Percentiles rank a stretch among this genome's conserved stretches.
Conservation (phyloP, 179 eudicot genomes). For the Drosera spatulata region DNA sequence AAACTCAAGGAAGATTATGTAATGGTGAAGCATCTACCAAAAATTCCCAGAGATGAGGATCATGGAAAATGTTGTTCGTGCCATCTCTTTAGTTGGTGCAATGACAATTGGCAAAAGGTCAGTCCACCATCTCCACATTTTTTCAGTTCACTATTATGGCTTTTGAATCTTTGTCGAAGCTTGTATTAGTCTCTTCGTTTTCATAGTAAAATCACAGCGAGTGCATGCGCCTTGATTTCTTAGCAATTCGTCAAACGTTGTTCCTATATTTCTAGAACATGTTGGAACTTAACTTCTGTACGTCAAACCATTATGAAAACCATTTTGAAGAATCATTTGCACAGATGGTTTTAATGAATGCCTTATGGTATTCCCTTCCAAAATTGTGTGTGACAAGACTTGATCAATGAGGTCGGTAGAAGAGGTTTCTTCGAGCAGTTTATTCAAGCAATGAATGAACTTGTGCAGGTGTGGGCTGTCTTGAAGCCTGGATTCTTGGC, state of each 20-base stretch:
- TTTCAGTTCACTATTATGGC: too few species aligned
- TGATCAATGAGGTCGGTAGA: too few species aligned
- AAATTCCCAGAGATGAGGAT: slow-evolving; percentile 29
- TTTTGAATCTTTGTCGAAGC: background rate
- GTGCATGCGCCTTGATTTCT: too few species aligned
- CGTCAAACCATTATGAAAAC: too few species aligned
- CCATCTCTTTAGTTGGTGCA: slow-evolving; percentile 44
- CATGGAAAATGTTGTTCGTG: slow-evolving; percentile 34
- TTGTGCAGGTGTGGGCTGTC: slow-evolving; percentile 66
- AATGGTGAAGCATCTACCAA: slow-evolving; percentile 63
- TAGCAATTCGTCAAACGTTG: too few species aligned
- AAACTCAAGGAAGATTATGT: slow-evolving; percentile 62
- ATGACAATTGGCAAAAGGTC: slow-evolving; percentile 76
- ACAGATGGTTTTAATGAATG: too few species aligned
- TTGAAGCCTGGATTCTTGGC: slow-evolving; percentile 74
- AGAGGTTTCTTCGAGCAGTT: too few species aligned
- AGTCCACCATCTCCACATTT: background rate
- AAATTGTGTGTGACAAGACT: too few species aligned
- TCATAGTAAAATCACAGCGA: background rate
- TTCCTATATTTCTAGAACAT: too few species aligned
- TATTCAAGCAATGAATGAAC: background rate
- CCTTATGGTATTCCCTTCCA: too few species aligned
- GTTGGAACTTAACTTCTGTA: too few species aligned
- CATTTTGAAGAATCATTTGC: too few species aligned
- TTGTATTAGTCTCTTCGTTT: slow-evolving; percentile 3